These are phyloP conservation scores for Benincasa hispida DNA, from an alignment of 306 rosid genomes.

Conservation along the genomic window DNA sequence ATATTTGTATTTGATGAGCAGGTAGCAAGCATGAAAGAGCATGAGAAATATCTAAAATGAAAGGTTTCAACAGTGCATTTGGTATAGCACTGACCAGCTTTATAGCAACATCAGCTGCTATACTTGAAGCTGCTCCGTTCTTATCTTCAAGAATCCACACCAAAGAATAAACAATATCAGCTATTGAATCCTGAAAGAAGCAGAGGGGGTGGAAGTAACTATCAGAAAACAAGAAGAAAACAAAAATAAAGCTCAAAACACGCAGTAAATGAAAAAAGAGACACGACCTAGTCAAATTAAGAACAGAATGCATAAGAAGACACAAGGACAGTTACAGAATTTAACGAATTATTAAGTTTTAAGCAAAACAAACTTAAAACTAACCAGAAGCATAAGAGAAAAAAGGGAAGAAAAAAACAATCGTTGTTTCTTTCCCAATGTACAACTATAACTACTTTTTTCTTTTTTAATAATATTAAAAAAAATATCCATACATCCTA, in stretches of 20 bases:
- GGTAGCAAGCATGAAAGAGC: slow-evolving; percentile 54
- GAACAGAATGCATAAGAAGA: neutral
- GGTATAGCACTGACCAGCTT: slow-evolving; percentile 52
- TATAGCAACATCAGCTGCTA: slow-evolving; percentile 43
- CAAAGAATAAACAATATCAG: slow-evolving; percentile 53
- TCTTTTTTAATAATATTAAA: too few species aligned
- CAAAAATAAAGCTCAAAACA: neutral
- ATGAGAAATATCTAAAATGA: slow-evolving; percentile 44
- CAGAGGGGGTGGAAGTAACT: slow-evolving; percentile 1
- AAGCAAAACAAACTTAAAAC: neutral
- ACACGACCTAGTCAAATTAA: neutral
- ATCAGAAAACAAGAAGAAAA: neutral
- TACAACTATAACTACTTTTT: neutral
- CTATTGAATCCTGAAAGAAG: slow-evolving; percentile 47
- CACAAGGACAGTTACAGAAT: neutral
- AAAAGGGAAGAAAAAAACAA: neutral
- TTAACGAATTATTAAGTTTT: neutral
- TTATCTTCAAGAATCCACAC: slow-evolving; percentile 58
- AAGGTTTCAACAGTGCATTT: slow-evolving; percentile 28
- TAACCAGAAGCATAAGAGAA: neutral
- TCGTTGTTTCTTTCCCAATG: neutral
- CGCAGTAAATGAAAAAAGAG: neutral
- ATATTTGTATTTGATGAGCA: slow-evolving; percentile 36
- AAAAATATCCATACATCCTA: neutral
- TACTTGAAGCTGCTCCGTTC: slow-evolving; percentile 27